Evolutionary conservation across 345 rosid species (phyloP).

Genomic region (Eucalyptus caleyi): DNA sequence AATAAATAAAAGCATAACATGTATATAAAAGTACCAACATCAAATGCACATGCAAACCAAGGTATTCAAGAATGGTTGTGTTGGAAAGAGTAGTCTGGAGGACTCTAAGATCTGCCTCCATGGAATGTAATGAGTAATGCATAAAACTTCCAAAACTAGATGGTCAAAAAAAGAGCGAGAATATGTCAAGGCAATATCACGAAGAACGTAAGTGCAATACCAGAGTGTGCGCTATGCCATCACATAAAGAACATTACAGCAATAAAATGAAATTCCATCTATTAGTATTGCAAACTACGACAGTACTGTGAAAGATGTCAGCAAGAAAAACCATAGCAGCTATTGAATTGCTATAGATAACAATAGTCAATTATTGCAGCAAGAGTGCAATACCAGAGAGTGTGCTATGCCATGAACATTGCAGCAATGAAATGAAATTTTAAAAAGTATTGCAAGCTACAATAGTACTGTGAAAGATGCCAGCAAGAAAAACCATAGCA

Average conservation of each 20-base stretch:
- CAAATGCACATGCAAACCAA: background rate
- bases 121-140: background rate
- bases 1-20: background rate
- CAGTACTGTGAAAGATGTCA: background rate
- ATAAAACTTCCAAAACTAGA: background rate
- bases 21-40: background rate
- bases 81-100: background rate
- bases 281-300: background rate
- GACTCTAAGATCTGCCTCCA: background rate
- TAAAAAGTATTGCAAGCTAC: background rate
- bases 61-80: background rate
- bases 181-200: background rate
- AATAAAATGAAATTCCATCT: background rate
- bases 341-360: background rate
- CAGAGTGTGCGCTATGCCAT: background rate
- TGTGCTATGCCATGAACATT: background rate
- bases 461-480: background rate
- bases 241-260: background rate
- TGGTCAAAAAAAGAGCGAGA: background rate
- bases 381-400: background rate
- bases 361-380: background rate
- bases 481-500: background rate
- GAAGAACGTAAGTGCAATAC: background rate
- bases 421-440: background rate
- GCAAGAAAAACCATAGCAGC: background rate